Base-by-base conservation (phyloP, 1,284 basidiomycete genomes). In the Entoloma clypeatum region DNA sequence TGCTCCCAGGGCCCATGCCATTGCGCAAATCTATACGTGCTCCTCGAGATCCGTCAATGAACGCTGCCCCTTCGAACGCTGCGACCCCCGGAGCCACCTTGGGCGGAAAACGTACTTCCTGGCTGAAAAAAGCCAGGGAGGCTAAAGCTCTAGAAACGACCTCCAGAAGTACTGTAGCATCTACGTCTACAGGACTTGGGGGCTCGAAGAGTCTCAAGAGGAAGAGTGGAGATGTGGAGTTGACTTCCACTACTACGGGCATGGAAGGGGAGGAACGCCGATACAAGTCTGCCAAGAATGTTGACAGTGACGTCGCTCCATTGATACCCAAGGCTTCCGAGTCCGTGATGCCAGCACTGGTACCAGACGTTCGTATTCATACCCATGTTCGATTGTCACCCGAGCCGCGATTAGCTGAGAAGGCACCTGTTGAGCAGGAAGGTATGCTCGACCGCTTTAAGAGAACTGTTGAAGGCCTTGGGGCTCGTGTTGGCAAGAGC, bases 111-210 rank as follows among this genome's bases (percentile, higher is more conserved):
- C 75, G 86, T 18, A 80, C 82, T 9, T 89, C 86, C 1, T 88
- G 86, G 86, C 58, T 89, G 41, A 77, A 75, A 57, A 86, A 84
- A 52, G 82, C 80, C 9, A 72, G 84, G 29, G 85, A 87, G 56
- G 80, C 72, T 16, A 87, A 86, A 51, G 81, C 83, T 4, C 59
- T 81, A 53, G 85, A 85, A 51, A 68, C 63, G 23, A 68, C 68
- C 9, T 58, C 55, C 3, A 75, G 72, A 54, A 72, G 73, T 35
- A 48, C 62, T 3, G 63, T 52, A 40, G 51, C 56, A 22, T 40
- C 57, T 27, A 53, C 49, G 3, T 39, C 48, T 21, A 27, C 40
- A 26, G 36, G 27, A 24, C 24, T 25, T 14, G 21, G 28, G 7
- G 27, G 55, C 26, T 43, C 43, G 35, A 56, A 48, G 18, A 58